phyloP scores from a whole-genome alignment of 2,329 filamentous ascomycete genomes.

The Fusarium napiforme region DNA sequence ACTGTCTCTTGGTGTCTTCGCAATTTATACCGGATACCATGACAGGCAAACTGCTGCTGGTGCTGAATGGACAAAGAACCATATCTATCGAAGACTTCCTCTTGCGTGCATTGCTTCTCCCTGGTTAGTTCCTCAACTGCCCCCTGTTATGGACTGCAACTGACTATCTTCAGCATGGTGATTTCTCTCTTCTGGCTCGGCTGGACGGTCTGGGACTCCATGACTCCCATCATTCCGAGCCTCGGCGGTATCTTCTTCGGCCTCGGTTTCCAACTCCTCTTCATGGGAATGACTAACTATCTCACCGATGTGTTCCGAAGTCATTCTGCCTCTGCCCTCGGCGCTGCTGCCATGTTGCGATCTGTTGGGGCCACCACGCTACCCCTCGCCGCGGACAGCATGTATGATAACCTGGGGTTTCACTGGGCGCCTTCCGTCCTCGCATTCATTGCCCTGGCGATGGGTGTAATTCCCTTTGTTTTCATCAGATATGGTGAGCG shows the following conservation, averaged over 20 bases:
- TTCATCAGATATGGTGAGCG: conserved; percentile 48
- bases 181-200: conserved; percentile 69
- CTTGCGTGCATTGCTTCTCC: conserved; percentile 69
- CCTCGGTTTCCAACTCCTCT: conserved; percentile 48
- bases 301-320: conserved; percentile 49
- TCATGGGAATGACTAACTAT: conserved; percentile 52
- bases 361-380: conserved; percentile 49
- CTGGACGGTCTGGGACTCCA: conserved; percentile 61
- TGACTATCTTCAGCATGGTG: conserved; percentile 56
- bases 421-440: conserved; percentile 52
- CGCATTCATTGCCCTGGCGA: conserved; percentile 46
- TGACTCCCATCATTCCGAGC: conserved; percentile 51
- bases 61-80: conserved; percentile 46
- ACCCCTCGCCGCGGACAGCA: conserved; percentile 48
- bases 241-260: conserved; percentile 58
- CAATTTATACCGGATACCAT: conserved; percentile 45
- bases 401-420: conserved; percentile 48
- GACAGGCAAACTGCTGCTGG: conserved; percentile 41
- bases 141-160: not conserved
- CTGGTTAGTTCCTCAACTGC: conserved; percentile 59
- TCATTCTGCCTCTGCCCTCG: conserved; percentile 50
- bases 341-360: conserved; percentile 48
- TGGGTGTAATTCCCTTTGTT: conserved; percentile 49
- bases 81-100: conserved; percentile 52
- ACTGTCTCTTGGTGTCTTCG: conserved; percentile 39